A percentile compares a stretch with the other conserved stretches of the same genome.
Evolutionary conservation across 768 basidiomycete genomes (phyloP).

Genomic region (Suillus tomentosus): DNA sequence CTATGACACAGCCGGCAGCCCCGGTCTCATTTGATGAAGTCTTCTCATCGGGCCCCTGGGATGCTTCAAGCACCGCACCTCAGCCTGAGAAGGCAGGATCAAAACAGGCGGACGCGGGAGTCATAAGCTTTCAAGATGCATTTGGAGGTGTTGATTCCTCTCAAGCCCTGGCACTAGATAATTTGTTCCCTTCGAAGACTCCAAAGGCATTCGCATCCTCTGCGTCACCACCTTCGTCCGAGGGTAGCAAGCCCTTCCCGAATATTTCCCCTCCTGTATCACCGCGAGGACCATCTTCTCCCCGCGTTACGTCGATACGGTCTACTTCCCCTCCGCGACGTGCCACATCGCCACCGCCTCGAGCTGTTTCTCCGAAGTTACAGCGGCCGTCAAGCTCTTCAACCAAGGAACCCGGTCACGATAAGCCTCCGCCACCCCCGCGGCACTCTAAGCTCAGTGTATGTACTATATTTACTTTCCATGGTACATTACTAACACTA

Average conservation of each 20-base stretch:
- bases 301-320: slow-evolving; percentile 32
- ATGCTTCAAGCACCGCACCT: slow-evolving; percentile 11
- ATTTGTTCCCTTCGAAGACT: slow-evolving; percentile 37
- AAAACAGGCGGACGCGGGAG: slow-evolving; percentile 15
- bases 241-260: slow-evolving; percentile 35
- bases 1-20: slow-evolving; percentile 18
- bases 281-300: slow-evolving; percentile 36
- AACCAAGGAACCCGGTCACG: slow-evolving; percentile 49
- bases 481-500: slow-evolving; percentile 14
- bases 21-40: slow-evolving; percentile 49
- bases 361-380: slow-evolving; percentile 54
- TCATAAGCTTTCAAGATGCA: slow-evolving; percentile 55
- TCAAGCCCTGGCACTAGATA: slow-evolving; percentile 42
- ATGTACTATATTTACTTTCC: slow-evolving; percentile 35
- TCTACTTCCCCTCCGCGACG: slow-evolving; percentile 47
- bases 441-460: slow-evolving; percentile 80
- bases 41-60: slow-evolving; percentile 37
- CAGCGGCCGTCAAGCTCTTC: slow-evolving; percentile 60
- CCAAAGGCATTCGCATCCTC: slow-evolving; percentile 33
- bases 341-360: slow-evolving; percentile 49
- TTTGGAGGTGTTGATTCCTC: slow-evolving; percentile 49
- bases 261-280: slow-evolving; percentile 43
- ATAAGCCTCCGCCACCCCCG: slow-evolving; percentile 54
- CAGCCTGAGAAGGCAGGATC: slow-evolving; percentile 20
- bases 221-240: slow-evolving; percentile 18